phyloP scores from a whole-genome alignment of 2,329 filamentous ascomycete species.

The Neocatenulostroma microsporum region DNA sequence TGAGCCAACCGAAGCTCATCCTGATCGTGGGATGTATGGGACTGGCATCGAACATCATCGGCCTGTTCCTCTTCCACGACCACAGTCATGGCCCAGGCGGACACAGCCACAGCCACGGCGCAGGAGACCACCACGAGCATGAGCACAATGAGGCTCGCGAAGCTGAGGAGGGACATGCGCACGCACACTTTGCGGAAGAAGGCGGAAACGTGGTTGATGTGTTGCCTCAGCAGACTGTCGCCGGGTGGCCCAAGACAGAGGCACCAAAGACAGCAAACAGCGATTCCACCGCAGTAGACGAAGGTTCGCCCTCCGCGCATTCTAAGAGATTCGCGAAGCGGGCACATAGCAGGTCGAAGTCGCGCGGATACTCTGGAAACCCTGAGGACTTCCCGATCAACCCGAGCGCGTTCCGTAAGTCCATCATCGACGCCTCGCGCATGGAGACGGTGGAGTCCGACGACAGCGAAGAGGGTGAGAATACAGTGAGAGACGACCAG shows the following conservation, averaged over 20 bases:
- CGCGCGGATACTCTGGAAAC: conserved; percentile 48
- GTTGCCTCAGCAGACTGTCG: conserved; percentile 55
- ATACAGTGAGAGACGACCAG: conserved; percentile 22
- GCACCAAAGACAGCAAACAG: conserved; percentile 22
- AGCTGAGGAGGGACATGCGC: conserved; percentile 47
- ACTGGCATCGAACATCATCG: conserved; percentile 78
- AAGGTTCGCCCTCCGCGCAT: conserved; percentile 7
- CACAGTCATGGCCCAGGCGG: conserved; percentile 76
- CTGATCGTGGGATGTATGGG: conserved; percentile 83
- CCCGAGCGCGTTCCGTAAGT: conserved; percentile 81
- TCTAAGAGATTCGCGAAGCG: conserved; percentile 39
- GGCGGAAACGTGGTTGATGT: conserved; percentile 53
- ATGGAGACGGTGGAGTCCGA: conserved; percentile 49
- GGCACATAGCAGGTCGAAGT: conserved; percentile 56
- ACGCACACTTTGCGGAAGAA: conserved; percentile 49
- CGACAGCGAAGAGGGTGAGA: conserved; percentile 47
- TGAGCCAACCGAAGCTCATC: conserved; percentile 76
- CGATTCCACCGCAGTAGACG: conserved; percentile 24
- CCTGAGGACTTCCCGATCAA: conserved; percentile 74
- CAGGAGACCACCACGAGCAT: conserved; percentile 21
- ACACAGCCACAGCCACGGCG: conserved; percentile 45
- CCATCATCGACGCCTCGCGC: conserved; percentile 78
- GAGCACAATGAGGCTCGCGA: conserved; percentile 33
- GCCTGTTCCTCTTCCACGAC: conserved; percentile 85
- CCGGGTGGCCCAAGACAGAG: conserved; percentile 37